Evolutionary conservation across 164 flowering plant species (phyloP), one percentile per base, ranked within the genome.

Genomic region (Tinospora cordifolia): DNA sequence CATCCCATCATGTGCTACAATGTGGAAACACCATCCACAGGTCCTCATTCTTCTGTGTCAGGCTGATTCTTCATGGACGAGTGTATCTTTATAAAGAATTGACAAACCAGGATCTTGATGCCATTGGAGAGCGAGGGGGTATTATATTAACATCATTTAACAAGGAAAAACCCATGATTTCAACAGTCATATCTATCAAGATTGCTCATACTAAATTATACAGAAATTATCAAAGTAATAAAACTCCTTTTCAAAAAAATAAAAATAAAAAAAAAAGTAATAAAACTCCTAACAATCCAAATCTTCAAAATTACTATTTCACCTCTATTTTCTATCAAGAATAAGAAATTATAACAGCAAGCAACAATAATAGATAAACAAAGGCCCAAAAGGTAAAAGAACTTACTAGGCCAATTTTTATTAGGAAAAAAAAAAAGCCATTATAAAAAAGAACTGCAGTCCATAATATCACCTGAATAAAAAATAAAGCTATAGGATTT

Each of bases 401-500:
- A 54, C 9, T n/a, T 9, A 17, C 60, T 14, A 19, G 6, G 2
- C 47, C 38, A 47, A 49, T n/a, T n/a, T n/a, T n/a, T 4, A 34
- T 5, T 14, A 63, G n/a, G n/a, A 36, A 21, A n/a, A 12, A 14
- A 2, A 30, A 30, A 30, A 30, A 30, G 4, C 36, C 36, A 30
- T 30, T 1, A 30, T 1, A 30, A 30, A 30, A 30, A 30, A 65
- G 15, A 19, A 39, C 60, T 8, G n/a, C 6, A 54, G 21, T 68
- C 22, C 30, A 69, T 67, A 3, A 44, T 15, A 47, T 74, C 59
- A 92, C 98, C 98, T 92, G 96, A 75, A 93, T 83, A 79, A 88
- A 93, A 76, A 89, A 93, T 60, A 93, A 77, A 41, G 96, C 93
- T 58, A 93, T 93, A 40, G 98, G 98, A 79, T 85, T 93, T 66